Percentiles rank a stretch among this genome's conserved stretches.
These are phyloP conservation scores for Lupinus albus DNA, from an alignment of 306 rosid species.

Conservation along the genomic window DNA sequence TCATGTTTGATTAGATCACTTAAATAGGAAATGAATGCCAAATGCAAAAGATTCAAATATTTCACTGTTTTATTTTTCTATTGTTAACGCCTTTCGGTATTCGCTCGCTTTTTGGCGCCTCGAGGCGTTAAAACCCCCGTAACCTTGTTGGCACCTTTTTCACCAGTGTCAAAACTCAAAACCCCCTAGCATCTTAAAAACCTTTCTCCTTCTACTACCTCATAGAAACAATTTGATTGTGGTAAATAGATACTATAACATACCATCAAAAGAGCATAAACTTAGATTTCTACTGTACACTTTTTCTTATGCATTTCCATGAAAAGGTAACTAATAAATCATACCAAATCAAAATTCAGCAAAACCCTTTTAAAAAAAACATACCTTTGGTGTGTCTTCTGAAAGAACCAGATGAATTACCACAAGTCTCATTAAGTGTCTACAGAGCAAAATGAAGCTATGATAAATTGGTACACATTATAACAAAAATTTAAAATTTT, in stretches of 20 bases:
- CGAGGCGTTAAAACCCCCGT: too few relatives aligned
- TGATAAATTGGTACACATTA: conserved; percentile 4
- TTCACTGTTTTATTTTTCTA: background rate
- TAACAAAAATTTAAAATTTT: background rate
- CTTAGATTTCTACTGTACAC: background rate
- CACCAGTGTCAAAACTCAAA: too few relatives aligned
- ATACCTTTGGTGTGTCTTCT: conserved; percentile 35
- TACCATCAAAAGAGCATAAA: background rate
- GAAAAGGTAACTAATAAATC: background rate
- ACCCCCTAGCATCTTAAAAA: too few relatives aligned
- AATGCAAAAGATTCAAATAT: background rate
- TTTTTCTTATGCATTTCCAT: background rate
- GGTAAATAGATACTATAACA: background rate
- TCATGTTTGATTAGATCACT: background rate
- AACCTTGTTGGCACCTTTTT: too few relatives aligned
- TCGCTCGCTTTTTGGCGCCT: too few relatives aligned
- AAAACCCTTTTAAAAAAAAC: background rate
- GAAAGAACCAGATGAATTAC: conserved; percentile 37
- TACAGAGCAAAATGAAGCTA: conserved; percentile 29
- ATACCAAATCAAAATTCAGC: background rate
- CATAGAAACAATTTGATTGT: background rate
- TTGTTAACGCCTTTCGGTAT: background rate
- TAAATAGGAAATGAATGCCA: background rate
- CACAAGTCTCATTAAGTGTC: conserved; percentile 50
- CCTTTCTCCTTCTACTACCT: background rate